Conservation (phyloP, 1,139 yeast species). For the Geotrichum histeridarum region DNA sequence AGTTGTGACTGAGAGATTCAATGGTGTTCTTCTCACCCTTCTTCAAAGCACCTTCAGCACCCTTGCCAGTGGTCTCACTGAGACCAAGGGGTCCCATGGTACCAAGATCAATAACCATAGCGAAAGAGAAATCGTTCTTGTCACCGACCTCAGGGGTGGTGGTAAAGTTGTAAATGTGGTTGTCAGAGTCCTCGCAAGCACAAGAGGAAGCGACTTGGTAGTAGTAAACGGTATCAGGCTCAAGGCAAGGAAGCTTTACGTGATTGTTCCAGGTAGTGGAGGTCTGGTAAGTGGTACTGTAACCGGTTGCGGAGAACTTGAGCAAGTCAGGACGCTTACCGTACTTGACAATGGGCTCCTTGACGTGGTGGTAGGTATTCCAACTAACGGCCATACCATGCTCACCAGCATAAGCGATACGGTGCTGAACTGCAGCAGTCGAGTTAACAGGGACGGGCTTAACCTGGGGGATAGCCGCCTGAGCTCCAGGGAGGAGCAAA, state of each 20-base stretch:
- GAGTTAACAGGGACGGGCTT: background rate
- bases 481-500: background rate
- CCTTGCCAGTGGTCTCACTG: conserved; percentile 22
- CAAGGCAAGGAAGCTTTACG: conserved; percentile 28
- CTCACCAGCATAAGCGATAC: conserved; percentile 30
- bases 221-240: conserved; percentile 32
- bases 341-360: conserved; percentile 28
- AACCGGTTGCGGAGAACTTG: conserved; percentile 23
- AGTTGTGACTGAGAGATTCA: conserved; percentile 25
- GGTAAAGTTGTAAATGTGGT: conserved; percentile 22
- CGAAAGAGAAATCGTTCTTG: conserved; percentile 25
- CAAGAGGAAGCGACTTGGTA: conserved; percentile 24
- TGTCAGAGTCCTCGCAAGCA: background rate
- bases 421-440: conserved; percentile 24
- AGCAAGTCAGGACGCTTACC: conserved; percentile 27
- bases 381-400: conserved; percentile 31
- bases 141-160: conserved; percentile 26
- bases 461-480: background rate
- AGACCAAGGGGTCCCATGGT: conserved; percentile 30
- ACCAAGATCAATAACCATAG: conserved; percentile 31
- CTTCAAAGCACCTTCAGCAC: conserved; percentile 22
- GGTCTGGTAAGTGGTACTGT: conserved; percentile 28
- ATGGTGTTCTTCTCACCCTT: conserved; percentile 27
- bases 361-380: conserved; percentile 28
- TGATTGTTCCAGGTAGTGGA: conserved; percentile 33